Evolutionary conservation across 2,329 filamentous ascomycete genomes (phyloP), one percentile per base, ranked within the genome.

Genomic region (Penicillium polonicum): DNA sequence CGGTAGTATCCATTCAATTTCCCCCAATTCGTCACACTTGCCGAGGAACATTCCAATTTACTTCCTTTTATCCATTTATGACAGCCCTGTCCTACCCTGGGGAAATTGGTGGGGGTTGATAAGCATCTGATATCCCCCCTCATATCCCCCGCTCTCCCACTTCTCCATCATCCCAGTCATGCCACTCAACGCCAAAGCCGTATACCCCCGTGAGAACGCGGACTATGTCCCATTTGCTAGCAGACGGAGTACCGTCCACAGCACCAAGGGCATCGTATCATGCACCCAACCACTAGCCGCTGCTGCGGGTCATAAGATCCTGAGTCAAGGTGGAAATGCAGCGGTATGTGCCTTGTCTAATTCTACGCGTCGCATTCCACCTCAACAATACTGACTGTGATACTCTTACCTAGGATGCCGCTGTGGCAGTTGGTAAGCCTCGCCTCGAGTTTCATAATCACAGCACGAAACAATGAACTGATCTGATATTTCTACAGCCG

Each of bases 301-400:
- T 25, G 90, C 90, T 76, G 95, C 92, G 59, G 94, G 94, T 23
- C 84, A 97, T 52, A 86, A 89, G 56, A 82, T 97, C 39, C 79
- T 99, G n/a, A 85, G 87, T 57, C 87, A 89, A 48, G 94, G 94
- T 57, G 94, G 94, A 53, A 99, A 97, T 79, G 92, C 91, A 61
- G 94, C 92, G 65, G 91, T 95, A 82, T 76, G 88, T 82, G 15
- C 7, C n/a, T 33, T 33, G n/a, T 23, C 25, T 25, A 6, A 19
- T 29, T 23, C 10, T 23, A 50, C n/a, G 8, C 33, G 17, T 46
- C 23, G n/a, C 9, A n/a, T 41, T 9, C 33, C 27, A 36, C 3
- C 33, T 21, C 7, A n/a, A 9, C 15, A n/a, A 46, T 35, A 31
- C 57, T 59, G 27, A 58, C 44, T 19, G 17, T 19, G 4, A 38